Evolutionary conservation across 1,139 yeast species (phyloP), one percentile per base, ranked within the genome.

Genomic region (Meyerozyma sp.): DNA sequence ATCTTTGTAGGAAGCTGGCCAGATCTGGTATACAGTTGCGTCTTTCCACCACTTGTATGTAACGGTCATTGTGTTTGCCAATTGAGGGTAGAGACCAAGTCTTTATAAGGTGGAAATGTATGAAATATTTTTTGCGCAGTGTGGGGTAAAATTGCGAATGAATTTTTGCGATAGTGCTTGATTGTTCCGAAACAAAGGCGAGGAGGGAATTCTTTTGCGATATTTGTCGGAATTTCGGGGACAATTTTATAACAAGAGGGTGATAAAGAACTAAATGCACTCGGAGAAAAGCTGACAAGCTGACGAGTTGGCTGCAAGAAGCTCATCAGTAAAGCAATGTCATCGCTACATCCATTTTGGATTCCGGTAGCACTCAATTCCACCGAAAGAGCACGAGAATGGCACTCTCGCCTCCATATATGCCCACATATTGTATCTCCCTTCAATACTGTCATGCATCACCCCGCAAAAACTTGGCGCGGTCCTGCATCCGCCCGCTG

Each of bases 1-100:
- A 46, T 58, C 62, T 42, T 58, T 57, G 51, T 57, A 58, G 20
- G 62, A 58, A 13, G 62, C 61, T 16, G 62, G 62, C 60, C 60
- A 58, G 52, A 57, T 58, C 46, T 58, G 62, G 50, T 58, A 58
- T 23, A 58, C 55, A 13, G 56, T 47, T 38, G 61, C 56, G 46
- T 57, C 59, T 49, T 58, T 58, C 62, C 62, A 58, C 62, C 59
- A 55, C 26, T 36, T 42, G 36, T 42, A 40, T 7, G 40, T 21
- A 23, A 41, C 40, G 30, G 49, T 44, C 49, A 46, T 46, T 18
- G 1, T 36, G 39, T 6, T 2, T 13, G 20, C 21, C 7, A 13
- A 5, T n/a, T 5, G 7, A 28, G 14, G 5, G 5, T 3, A 13
- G 13, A 28, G 8, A 10, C 6, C 9, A 10, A 28, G 8, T 28